phyloP scores from a whole-genome alignment of 2,329 filamentous ascomycete species.

The Beauveria rudraprayagi region DNA sequence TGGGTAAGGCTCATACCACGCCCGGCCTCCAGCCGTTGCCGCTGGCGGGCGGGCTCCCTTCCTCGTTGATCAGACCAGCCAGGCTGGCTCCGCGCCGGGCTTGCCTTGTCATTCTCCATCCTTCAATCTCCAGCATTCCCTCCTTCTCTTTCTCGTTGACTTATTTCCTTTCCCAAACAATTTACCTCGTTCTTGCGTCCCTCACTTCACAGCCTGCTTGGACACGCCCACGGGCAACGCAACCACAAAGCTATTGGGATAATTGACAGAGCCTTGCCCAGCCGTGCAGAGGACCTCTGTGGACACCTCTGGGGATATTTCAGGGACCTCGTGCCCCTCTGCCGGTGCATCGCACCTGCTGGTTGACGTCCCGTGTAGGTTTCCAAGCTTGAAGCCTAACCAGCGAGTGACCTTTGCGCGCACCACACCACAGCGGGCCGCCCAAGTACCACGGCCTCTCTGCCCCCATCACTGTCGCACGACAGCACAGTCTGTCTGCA shows the following conservation, averaged over 20 bases:
- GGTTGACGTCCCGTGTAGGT: not conserved
- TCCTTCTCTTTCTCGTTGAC: not conserved
- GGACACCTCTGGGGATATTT: not conserved
- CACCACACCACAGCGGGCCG: not conserved
- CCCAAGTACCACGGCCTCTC: not conserved
- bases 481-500: not conserved
- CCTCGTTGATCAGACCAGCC: constrained; percentile 7
- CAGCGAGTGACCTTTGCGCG: not conserved
- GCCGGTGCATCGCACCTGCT: not conserved
- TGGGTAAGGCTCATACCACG: not conserved
- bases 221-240: not conserved
- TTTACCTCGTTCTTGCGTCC: not conserved
- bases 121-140: not conserved
- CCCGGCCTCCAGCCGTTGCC: not conserved
- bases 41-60: constrained; percentile 1
- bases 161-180: not conserved
- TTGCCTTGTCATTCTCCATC: not conserved
- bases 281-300: not conserved
- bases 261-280: not conserved
- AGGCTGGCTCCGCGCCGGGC: not conserved
- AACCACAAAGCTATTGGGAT: not conserved
- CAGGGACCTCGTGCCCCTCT: not conserved
- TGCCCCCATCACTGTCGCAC: not conserved
- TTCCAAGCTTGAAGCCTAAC: not conserved
- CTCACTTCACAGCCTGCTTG: not conserved